phyloP scores from a whole-genome alignment of 2,329 filamentous ascomycete genomes.

The Trichophyton rubrum region DNA sequence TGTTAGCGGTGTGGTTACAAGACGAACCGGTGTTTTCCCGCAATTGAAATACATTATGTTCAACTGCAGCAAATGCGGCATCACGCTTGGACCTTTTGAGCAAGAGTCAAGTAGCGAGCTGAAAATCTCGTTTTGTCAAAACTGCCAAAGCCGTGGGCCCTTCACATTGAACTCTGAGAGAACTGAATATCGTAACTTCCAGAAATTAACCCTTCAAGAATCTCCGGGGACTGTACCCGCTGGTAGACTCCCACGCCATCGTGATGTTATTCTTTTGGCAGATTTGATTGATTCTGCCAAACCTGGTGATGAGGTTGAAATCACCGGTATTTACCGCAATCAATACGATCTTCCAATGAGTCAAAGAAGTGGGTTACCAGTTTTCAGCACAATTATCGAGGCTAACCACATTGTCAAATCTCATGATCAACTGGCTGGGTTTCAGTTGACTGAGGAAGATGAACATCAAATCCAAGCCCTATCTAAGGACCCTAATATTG shows the following conservation, averaged over 20 bases:
- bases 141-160: slow-evolving; percentile 86
- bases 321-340: slow-evolving; percentile 94
- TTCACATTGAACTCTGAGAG: slow-evolving; percentile 95
- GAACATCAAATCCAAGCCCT: slow-evolving; percentile 80
- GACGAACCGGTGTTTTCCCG: slow-evolving; percentile 88
- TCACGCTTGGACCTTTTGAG: slow-evolving; percentile 75
- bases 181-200: slow-evolving; percentile 97
- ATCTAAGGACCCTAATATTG: slow-evolving; percentile 77
- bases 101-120: slow-evolving; percentile 95
- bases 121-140: slow-evolving; percentile 91
- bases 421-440: slow-evolving; percentile 93
- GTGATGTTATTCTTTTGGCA: slow-evolving; percentile 91
- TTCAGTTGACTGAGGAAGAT: slow-evolving; percentile 88
- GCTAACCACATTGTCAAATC: slow-evolving; percentile 96
- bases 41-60: slow-evolving; percentile 99
- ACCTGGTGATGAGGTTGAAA: slow-evolving; percentile 92
- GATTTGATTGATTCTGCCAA: slow-evolving; percentile 95
- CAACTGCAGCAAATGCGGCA: slow-evolving; percentile 84
- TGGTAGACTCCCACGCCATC: slow-evolving; percentile 79
- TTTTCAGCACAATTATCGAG: slow-evolving; percentile 94
- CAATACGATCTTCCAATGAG: slow-evolving; percentile 97
- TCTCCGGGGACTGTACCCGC: slow-evolving; percentile 94
- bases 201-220: slow-evolving; percentile 93
- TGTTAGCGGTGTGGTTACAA: slow-evolving; percentile 88
- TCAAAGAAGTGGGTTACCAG: slow-evolving; percentile 96